Evolutionary conservation across 352 stramenopile species (phyloP).

Genomic region (Pythium apleroticum): DNA sequence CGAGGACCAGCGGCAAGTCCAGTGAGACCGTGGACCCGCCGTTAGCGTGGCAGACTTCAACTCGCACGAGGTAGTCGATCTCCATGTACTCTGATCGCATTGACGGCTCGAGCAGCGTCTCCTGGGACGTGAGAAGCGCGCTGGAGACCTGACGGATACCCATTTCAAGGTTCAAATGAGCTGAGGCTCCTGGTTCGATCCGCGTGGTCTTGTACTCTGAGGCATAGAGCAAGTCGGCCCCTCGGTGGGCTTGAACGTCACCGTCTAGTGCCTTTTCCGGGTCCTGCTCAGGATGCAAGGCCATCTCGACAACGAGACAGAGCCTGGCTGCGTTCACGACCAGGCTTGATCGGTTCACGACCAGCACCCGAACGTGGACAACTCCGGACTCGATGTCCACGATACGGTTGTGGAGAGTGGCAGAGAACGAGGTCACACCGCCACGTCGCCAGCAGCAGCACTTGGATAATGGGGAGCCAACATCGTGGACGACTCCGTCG

Average conservation of each 20-base stretch:
- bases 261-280: background rate
- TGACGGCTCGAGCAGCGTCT: background rate
- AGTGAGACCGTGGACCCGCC: conserved; percentile 10
- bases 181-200: background rate
- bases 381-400: conserved; percentile 7
- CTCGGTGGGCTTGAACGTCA: background rate
- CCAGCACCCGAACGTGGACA: conserved; percentile 3
- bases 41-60: conserved; percentile 9
- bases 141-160: background rate
- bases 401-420: conserved; percentile 11
- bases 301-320: conserved; percentile 1
- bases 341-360: background rate
- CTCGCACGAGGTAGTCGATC: conserved; percentile 3
- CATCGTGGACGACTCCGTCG: background rate
- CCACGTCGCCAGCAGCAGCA: conserved; percentile 3
- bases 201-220: background rate
- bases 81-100: conserved; percentile 4
- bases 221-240: background rate
- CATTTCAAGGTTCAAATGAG: conserved; percentile 6
- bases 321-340: background rate
- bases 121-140: background rate
- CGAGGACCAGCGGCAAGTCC: conserved; percentile 10
- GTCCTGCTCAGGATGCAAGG: background rate
- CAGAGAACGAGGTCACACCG: background rate
- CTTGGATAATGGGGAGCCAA: background rate